phyloP scores from a whole-genome alignment of 345 rosid genomes.

The Syzygium grande region DNA sequence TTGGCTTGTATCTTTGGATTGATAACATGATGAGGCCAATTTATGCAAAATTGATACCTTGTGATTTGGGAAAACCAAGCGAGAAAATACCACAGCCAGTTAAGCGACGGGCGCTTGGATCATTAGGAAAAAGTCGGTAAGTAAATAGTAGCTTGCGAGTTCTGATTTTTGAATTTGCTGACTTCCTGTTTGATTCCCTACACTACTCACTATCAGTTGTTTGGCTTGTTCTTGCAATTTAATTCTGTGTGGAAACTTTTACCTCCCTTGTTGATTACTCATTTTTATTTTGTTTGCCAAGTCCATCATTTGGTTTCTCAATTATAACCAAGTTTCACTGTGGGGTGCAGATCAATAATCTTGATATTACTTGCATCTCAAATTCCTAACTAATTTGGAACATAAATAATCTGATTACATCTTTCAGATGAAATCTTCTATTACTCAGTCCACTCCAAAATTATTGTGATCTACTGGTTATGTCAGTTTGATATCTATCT shows the following conservation, averaged over 20 bases:
- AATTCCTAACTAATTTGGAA: background rate
- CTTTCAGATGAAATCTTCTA: background rate
- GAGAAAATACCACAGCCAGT: constrained; percentile 48
- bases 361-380: background rate
- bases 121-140: constrained; percentile 90
- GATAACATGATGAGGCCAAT: constrained; percentile 77
- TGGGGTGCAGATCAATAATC: background rate
- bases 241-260: background rate
- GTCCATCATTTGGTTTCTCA: background rate
- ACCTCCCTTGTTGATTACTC: background rate
- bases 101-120: constrained; percentile 75
- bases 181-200: background rate
- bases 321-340: background rate
- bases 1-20: constrained; percentile 70
- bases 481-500: background rate
- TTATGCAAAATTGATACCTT: constrained; percentile 83
- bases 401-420: background rate
- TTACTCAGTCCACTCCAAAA: background rate
- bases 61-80: constrained; percentile 77
- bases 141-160: constrained; percentile 12
- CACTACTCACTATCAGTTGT: background rate
- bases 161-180: background rate
- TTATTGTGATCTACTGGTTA: background rate
- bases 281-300: background rate
- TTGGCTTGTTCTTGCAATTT: background rate